Base-by-base conservation (phyloP, 1,139 yeast species). In the Geotrichum histeridarum region DNA sequence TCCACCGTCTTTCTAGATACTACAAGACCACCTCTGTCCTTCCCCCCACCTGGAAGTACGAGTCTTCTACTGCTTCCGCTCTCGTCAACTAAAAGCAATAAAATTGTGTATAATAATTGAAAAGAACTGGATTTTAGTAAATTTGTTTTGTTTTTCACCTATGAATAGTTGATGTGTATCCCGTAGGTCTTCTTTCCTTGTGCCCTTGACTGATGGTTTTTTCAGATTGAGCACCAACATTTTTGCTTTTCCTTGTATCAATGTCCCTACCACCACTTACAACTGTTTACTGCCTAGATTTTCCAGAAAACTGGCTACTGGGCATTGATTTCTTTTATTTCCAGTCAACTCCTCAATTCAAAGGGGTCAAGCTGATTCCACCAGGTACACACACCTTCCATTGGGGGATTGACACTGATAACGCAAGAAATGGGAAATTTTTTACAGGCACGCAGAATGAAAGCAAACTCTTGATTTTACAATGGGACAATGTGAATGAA, bases 11-110 rank as follows among this genome's bases (percentile, higher is more conserved):
- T 78, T 96, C 99, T 70, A 89, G 99, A 84, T 93, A 93, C 94
- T 93, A 93, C 96, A 91, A 96, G 89, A 88, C 96, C 72, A 95
- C 89, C 71, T 82, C 95, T 75, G 98, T 93, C 73, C 86, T 93
- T 76, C 98, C 99, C 73, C 98, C 99, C 77, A 90, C 87, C 91
- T 93, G 98, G 98, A 93, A 93, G 84, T 93, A 86, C 95, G 99
- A 93, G 83, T 91, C 99, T 69, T 95, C 99, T 76, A 93, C 99
- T 75, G 99, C 99, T 75, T 93, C 99, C 74, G 95, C 99, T 79
- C 85, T 93, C 80, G 99, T 93, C 75, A 91, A 91, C 86, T 91
- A 89, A 45, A 51, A 48, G 33, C 41, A 17, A 38, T 50, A 17
- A 42, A 27, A 32, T 31, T 44, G 38, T 44, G 38, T 31, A 12